Conservation (phyloP, 2,329 filamentous ascomycete species). For the Xylaria sp. region DNA sequence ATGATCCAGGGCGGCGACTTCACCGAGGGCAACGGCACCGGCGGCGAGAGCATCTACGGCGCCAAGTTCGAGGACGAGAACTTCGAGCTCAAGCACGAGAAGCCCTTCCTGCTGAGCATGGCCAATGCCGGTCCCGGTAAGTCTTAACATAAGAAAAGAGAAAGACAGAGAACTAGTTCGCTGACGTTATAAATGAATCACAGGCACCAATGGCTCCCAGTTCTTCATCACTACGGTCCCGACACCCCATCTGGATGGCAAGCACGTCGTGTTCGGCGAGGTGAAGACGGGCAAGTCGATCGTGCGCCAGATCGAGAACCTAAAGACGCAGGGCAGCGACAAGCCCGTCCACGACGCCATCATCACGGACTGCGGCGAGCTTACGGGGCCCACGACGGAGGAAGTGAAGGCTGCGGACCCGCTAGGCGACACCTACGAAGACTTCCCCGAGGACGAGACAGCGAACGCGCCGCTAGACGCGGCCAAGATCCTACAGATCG, state of each 20-base stretch:
- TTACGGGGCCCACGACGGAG: constrained; percentile 76
- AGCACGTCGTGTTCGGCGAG: constrained; percentile 97
- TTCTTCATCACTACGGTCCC: constrained; percentile 97
- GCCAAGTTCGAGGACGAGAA: constrained; percentile 98
- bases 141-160: too few relatives aligned
- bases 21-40: constrained; percentile 92
- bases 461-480: constrained; percentile 70
- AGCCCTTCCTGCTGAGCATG: constrained; percentile 95
- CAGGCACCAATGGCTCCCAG: constrained; percentile 93
- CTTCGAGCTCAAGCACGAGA: constrained; percentile 90
- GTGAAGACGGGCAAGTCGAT: constrained; percentile 93
- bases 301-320: constrained; percentile 89
- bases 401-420: constrained; percentile 78
- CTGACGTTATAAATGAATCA: constrained; percentile 9
- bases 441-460: constrained; percentile 88
- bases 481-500: constrained; percentile 79
- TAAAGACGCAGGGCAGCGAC: constrained; percentile 81
- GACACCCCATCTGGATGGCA: constrained; percentile 94
- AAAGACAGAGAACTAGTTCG: background rate
- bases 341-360: constrained; percentile 79
- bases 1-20: constrained; percentile 99
- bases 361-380: constrained; percentile 87
- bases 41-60: constrained; percentile 96
- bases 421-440: constrained; percentile 92
- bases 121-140: constrained; percentile 92